Evolutionary conservation across 345 rosid genomes (phyloP), one percentile per base, ranked within the genome.

Genomic region (Pugionium cornutum): DNA sequence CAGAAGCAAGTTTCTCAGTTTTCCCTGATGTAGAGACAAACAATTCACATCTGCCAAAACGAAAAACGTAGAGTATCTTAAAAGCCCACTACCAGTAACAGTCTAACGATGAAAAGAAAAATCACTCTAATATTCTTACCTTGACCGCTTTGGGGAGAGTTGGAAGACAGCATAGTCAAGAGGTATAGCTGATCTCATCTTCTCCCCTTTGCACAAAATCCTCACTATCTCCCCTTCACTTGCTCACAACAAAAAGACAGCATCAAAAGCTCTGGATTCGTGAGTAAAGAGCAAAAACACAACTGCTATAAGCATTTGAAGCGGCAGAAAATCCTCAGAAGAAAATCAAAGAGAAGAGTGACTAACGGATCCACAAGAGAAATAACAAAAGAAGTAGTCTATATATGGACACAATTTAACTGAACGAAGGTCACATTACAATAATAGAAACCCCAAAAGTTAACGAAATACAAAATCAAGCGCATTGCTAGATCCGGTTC

Each of bases 1-100:
- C 99, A 4, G 99, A 90, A 48, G 91, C 99, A 59, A 95, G 85
- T 79, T 84, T 95, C 81, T 89, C 97, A 1, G 78, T 85, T 69
- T 54, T 79, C 54, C 95, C 96, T 41, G 79, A 68, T 51, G 89
- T 88, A 1, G 91, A 88, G 34, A 84, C 86, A 72, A 84, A 80
- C 77, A 95, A 69, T 67, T 90, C 95, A 76, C 99, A 95, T 67
- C 99, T 94, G 82, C 73, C 62, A 30, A 53, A 48, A 68, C 28
- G 64, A 67, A 72, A 73, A 77, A 29, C 46, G 54, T 26, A 18
- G 18, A 56, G 9, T 36, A 49, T 7, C 32, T 18, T 26, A 4
- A 47, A 53, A 60, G 30, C 9, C 43, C 9, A 53, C 11, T 2
- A 54, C 47, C 26, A 52, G 31, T 1, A 54, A 49, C 67, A 61